phyloP scores from a whole-genome alignment of 73 alveolate species.

The Paramecium caudatum region DNA sequence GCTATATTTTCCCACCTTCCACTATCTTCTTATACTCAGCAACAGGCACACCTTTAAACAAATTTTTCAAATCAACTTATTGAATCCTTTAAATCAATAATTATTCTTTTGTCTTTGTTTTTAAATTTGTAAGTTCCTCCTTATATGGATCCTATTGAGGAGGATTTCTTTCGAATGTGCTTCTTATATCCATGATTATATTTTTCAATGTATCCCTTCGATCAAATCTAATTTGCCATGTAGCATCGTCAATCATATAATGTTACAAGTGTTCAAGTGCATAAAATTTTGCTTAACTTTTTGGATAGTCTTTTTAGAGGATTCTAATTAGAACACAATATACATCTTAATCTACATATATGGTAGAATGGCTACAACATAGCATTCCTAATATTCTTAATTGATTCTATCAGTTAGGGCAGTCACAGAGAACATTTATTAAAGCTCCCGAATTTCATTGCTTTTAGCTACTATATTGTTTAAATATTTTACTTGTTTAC shows the following conservation, averaged over 20 bases:
- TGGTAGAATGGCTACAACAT: neutral
- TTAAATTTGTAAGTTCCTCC: neutral
- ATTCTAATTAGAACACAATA: neutral
- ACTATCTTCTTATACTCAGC: conserved; percentile 29
- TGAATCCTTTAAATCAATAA: neutral
- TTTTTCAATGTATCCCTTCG: neutral
- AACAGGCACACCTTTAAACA: neutral
- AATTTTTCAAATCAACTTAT: conserved; percentile 12
- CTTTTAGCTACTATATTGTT: no score
- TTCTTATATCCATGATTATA: neutral
- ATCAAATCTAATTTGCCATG: conserved; percentile 38
- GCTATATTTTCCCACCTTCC: conserved; percentile 8
- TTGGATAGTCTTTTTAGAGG: conserved; percentile 31
- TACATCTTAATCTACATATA: conserved; percentile 33
- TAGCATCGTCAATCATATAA: neutral
- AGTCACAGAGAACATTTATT: neutral
- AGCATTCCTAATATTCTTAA: neutral
- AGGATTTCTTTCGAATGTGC: neutral
- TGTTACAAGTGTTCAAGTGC: neutral
- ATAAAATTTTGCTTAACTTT: neutral
- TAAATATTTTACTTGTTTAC: no score
- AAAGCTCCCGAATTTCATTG: neutral
- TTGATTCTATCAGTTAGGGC: neutral
- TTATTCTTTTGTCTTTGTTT: neutral
- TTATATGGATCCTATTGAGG: conserved; percentile 55